Base-by-base conservation (phyloP, 192 early-diverging fungal species). In the Backusella westeae region DNA sequence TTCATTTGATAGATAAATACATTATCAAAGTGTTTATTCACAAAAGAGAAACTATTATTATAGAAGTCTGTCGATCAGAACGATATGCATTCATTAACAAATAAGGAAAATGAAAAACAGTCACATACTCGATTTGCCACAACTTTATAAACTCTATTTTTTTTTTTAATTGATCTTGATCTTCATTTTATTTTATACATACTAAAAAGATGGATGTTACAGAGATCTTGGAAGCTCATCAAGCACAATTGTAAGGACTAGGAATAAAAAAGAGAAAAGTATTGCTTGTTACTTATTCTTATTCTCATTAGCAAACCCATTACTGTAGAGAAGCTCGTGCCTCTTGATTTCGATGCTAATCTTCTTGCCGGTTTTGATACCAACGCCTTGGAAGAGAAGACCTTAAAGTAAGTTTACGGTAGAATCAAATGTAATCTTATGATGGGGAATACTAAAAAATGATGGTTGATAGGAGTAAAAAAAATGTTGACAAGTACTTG, bases 301-400 rank as follows among this genome's bases (percentile, higher is more conserved):
- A 41, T 75, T 65, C 41, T 70, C 34, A 0, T 39, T 49, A 90
- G 89, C 80, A 91, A 92, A 82, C 73, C 94, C n/a, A 87, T 91
- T 49, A 86, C 91, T 76, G 95, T 95, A 15, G 92, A 94, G 71
- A 94, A 93, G 77, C 82, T 92, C 44, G 86, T 95, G 42, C 94
- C 95, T 26, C 81, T 96, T 52, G 94, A 97, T 72, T 91, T 92
- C 72, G 97, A 99, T 88, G 86, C 97, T 35, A 93, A 92, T n/a
- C 86, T 93, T 69, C 85, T 99, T 23, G 85, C 92, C 19, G 91
- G 85, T 14, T 95, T 90, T 76, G 96, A 99, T 85, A 87, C 87
- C 46, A 96, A 94, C 83, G 87, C 93, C 71, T 78, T 97, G 10
- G 91, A 97, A 77, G 87, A 89, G 46, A 75, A 75, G n/a, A 82